These are phyloP conservation scores for Collariella sp. DNA, from an alignment of 495 filamentous ascomycete genomes.

Conservation along the genomic window DNA sequence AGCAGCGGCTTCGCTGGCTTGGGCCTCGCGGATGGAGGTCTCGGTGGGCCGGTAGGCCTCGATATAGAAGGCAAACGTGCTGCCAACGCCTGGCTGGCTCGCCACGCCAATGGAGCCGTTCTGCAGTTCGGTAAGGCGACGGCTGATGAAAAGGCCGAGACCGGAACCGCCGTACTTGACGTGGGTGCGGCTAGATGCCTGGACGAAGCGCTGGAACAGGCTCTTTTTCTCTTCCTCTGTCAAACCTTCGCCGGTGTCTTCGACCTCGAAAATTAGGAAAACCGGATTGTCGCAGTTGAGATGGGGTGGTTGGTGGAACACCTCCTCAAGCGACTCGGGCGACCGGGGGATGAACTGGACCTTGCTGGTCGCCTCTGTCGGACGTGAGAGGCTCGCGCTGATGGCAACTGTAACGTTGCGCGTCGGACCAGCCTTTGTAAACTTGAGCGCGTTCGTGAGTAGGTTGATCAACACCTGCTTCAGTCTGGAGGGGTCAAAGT, in stretches of 20 bases:
- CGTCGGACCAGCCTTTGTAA: conserved; percentile 47
- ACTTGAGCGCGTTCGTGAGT: conserved; percentile 67
- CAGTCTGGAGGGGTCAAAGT: conserved; percentile 60
- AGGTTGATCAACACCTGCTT: conserved; percentile 68
- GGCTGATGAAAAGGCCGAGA: conserved; percentile 68
- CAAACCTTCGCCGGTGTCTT: conserved; percentile 66
- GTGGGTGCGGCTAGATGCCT: conserved; percentile 64
- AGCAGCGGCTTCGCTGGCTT: conserved; percentile 12
- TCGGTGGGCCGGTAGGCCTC: conserved; percentile 43
- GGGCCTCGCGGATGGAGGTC: conserved; percentile 25
- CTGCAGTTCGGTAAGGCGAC: conserved; percentile 64
- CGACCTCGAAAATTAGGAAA: conserved; percentile 60
- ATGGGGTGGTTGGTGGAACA: conserved; percentile 6
- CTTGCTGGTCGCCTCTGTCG: conserved; percentile 25
- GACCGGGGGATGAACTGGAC: conserved; percentile 31
- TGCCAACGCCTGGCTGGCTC: conserved; percentile 56
- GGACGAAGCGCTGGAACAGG: conserved; percentile 69
- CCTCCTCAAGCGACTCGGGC: conserved; percentile 12
- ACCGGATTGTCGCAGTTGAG: conserved; percentile 27
- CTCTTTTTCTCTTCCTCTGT: conserved; percentile 56
- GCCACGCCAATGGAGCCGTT: conserved; percentile 68
- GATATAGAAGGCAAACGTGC: conserved; percentile 74
- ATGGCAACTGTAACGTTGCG: conserved; percentile 31
- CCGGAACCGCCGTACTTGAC: conserved; percentile 69
- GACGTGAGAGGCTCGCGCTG: conserved; percentile 23